A percentile compares a stretch with the other conserved stretches of the same genome.
Evolutionary conservation across 257 asterid genomes (phyloP).

Genomic region (Capsicum chinense): DNA sequence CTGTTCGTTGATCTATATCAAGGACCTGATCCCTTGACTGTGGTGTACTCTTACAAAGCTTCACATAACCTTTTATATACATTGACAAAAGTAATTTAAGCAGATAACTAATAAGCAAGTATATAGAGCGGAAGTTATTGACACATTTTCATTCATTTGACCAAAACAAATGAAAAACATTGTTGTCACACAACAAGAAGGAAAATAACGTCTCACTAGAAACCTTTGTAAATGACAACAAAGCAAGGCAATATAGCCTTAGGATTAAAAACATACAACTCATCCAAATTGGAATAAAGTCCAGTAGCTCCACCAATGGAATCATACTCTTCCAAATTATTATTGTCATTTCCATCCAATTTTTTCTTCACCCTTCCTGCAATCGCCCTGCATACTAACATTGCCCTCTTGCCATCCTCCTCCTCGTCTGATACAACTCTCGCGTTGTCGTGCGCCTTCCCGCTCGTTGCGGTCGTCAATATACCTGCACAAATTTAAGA

Average conservation of each 20-base stretch:
- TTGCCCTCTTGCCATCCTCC: slow-evolving; percentile 67
- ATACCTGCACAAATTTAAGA: slow-evolving; percentile 31
- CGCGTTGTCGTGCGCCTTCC: slow-evolving; percentile 75
- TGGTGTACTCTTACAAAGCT: too few relatives aligned
- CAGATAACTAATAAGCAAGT: too few relatives aligned
- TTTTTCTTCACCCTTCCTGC: slow-evolving; percentile 84
- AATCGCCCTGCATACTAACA: slow-evolving; percentile 88
- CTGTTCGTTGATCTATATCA: too few relatives aligned
- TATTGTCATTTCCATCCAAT: slow-evolving; percentile 45
- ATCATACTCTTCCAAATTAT: slow-evolving; percentile 64
- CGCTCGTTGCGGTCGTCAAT: slow-evolving; percentile 76
- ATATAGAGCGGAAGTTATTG: background rate
- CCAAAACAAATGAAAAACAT: slow-evolving; percentile 21
- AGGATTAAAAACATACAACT: slow-evolving; percentile 73
- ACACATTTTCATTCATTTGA: slow-evolving; percentile 23
- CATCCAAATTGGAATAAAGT: slow-evolving; percentile 78
- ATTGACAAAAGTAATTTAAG: background rate
- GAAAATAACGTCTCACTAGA: slow-evolving; percentile 40
- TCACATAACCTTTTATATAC: background rate
- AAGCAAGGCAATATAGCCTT: slow-evolving; percentile 93
- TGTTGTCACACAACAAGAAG: background rate
- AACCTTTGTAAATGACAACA: slow-evolving; percentile 74
- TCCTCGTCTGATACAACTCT: slow-evolving; percentile 40
- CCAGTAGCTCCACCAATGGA: slow-evolving; percentile 70
- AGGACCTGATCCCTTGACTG: too few relatives aligned